Base-by-base conservation (phyloP, 2,329 filamentous ascomycete species). In the Cladosporium oxysporum region DNA sequence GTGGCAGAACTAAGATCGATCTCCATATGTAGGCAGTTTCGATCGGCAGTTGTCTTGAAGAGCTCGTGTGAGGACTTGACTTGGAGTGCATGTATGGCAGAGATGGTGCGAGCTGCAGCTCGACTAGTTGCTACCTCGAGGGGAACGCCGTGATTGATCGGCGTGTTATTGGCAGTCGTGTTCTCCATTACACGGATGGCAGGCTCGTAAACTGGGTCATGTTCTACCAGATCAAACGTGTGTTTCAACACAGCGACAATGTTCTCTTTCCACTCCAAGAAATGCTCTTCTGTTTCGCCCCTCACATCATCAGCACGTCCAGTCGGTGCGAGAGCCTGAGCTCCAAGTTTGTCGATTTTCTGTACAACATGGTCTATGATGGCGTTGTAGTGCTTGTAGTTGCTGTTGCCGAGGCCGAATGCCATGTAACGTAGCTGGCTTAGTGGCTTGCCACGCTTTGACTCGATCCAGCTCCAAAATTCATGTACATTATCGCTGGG, bases 401-500 rank as follows among this genome's bases (percentile, higher is more conserved):
- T 82, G 69, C 76, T 80, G 71, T 83, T 82, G 7, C 81, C 80
- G 50, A 82, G 75, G 12, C 80, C 81, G 53, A 82, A 77, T 7
- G 79, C 79, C n/a, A 77, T 59, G 66, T 81, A 82, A 29, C 73
- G 70, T 23, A 82, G 67, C 57, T 72, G 74, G 7, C 35, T 31
- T 12, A 74, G 52, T 5, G 69, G 67, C 10, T 28, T 44, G 8
- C 67, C 69, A 55, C 60, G 47, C 33, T 62, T 62, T 8, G 47
- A 23, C 8, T 62, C 60, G 21, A 62, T 62, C 60, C 60, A 62
- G 53, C 31, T 68, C 66, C 86, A 73, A 2, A 71, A 63, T 77
- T 79, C 66, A 83, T 86, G 83, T 71, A 86, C 49, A 78, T 84
- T 58, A 79, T 85, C n/a, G 82, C 70, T 72, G 14, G 73, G 73